Conservation (phyloP, 1,284 basidiomycete genomes). For the Ganoderma resinaceum region DNA sequence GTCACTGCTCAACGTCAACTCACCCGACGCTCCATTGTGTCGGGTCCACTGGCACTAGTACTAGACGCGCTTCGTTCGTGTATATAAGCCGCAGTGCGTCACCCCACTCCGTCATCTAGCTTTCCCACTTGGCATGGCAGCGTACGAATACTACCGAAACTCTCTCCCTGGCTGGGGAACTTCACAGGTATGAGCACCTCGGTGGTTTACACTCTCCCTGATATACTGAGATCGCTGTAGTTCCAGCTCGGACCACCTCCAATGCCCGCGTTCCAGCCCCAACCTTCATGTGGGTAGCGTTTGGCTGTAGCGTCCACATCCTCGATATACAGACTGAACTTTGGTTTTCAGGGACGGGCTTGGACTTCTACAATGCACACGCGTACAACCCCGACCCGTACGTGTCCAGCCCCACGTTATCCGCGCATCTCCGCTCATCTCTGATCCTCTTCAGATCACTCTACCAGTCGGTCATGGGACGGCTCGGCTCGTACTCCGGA, state of each 20-base stretch:
- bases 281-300: constrained; percentile 55
- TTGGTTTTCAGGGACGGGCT: constrained; percentile 55
- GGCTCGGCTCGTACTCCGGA: constrained; percentile 44
- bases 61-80: not conserved
- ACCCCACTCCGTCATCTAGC: not conserved
- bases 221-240: constrained; percentile 32
- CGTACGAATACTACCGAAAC: constrained; percentile 36
- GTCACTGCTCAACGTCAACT: not conserved
- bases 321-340: constrained; percentile 16
- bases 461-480: constrained; percentile 63
- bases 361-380: constrained; percentile 69
- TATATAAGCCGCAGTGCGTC: not conserved
- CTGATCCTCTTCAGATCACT: constrained; percentile 35
- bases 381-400: constrained; percentile 62
- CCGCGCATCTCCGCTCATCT: not conserved
- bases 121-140: constrained; percentile 4
- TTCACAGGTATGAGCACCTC: constrained; percentile 26
- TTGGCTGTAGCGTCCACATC: constrained; percentile 19
- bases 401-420: constrained; percentile 35
- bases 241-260: constrained; percentile 62
- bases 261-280: constrained; percentile 61
- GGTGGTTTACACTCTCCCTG: too few species aligned
- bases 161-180: constrained; percentile 36
- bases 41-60: not conserved
- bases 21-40: not conserved